Evolutionary conservation across 257 asterid species (phyloP).

Genomic region (Mentha longifolia): DNA sequence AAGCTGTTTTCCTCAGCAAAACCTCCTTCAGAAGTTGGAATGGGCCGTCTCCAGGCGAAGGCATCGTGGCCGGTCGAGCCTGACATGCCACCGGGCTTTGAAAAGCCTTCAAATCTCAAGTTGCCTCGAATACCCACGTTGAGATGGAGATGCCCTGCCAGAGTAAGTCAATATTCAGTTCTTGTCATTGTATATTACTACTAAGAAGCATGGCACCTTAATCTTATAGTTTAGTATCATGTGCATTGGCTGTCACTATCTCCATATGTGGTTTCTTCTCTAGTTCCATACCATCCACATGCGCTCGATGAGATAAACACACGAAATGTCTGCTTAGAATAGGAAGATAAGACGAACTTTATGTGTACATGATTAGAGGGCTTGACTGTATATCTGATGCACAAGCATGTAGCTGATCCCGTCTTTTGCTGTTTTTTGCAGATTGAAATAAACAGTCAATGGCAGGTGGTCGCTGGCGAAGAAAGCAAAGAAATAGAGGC

Average conservation of each 20-base stretch:
- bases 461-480: constrained; percentile 4
- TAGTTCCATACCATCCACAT: too few relatives aligned
- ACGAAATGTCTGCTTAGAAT: too few relatives aligned
- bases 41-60: neutral
- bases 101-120: neutral
- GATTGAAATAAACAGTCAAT: constrained; percentile 4
- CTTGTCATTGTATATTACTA: neutral
- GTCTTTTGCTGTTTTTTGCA: neutral
- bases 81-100: constrained; percentile 22
- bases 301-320: too few relatives aligned
- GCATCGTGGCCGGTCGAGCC: neutral
- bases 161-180: constrained; percentile 1
- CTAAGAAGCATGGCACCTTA: neutral
- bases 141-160: constrained; percentile 21
- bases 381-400: too few relatives aligned
- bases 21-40: constrained; percentile 18
- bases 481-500: neutral
- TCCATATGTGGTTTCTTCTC: too few relatives aligned
- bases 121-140: neutral
- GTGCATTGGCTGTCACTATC: neutral
- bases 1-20: constrained; percentile 14
- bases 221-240: neutral
- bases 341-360: too few relatives aligned
- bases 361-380: too few relatives aligned
- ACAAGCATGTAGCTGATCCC: neutral